Evolutionary conservation across 805 yeast genomes (phyloP).

Genomic region (Metschnikowia cerradonensis): DNA sequence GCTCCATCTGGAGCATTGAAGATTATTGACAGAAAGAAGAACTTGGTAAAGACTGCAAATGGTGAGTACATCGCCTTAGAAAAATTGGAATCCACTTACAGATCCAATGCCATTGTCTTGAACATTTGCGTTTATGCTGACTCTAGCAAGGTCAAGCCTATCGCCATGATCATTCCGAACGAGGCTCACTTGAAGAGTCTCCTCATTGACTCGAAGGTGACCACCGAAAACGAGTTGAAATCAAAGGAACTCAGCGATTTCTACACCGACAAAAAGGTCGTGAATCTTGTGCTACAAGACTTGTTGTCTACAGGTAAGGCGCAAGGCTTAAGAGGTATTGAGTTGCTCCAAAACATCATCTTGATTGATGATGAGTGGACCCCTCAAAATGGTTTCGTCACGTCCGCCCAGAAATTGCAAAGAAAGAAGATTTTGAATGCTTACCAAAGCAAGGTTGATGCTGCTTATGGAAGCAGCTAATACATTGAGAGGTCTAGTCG

Average conservation of each 20-base stretch:
- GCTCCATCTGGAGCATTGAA: constrained; percentile 70
- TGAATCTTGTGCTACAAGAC: constrained; percentile 50
- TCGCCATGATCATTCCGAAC: constrained; percentile 85
- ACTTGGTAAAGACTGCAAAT: constrained; percentile 89
- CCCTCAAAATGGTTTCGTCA: constrained; percentile 89
- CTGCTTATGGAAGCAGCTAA: constrained; percentile 41
- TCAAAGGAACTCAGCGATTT: constrained; percentile 45
- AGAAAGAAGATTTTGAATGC: constrained; percentile 80
- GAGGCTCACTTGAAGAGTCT: constrained; percentile 55
- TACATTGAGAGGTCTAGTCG: neutral
- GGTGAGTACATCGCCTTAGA: constrained; percentile 98
- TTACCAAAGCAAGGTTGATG: constrained; percentile 64
- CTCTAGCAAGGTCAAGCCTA: constrained; percentile 79
- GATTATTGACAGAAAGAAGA: constrained; percentile 91
- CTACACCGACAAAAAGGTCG: constrained; percentile 54
- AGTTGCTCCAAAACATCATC: constrained; percentile 73
- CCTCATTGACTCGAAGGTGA: constrained; percentile 48
- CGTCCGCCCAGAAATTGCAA: constrained; percentile 94
- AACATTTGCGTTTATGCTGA: constrained; percentile 95
- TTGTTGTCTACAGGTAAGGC: constrained; percentile 71
- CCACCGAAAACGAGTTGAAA: constrained; percentile 46
- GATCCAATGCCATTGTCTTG: constrained; percentile 70
- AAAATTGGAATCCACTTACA: constrained; percentile 85
- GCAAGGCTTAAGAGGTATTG: constrained; percentile 83
- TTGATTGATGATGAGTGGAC: constrained; percentile 94